Percentiles rank a stretch among this genome's conserved stretches.
Evolutionary conservation across 1,284 basidiomycete genomes (phyloP).

Genomic region (Somion occarium): DNA sequence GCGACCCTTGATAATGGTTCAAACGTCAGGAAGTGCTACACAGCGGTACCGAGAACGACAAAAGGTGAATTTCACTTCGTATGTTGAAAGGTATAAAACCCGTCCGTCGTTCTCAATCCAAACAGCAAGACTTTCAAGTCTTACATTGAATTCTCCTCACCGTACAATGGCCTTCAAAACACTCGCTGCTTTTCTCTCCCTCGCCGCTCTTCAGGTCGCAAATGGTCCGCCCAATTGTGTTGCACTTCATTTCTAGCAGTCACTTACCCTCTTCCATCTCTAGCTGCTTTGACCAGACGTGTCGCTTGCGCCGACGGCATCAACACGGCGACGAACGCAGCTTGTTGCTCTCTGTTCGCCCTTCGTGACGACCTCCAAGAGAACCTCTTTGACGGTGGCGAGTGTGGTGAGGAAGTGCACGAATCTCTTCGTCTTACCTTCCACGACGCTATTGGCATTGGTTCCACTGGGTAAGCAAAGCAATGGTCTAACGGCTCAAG

Average conservation of each 20-base stretch:
- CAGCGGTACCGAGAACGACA: no score
- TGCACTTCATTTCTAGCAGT: no score
- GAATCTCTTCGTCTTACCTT: no score
- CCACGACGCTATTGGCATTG: conserved; percentile 23
- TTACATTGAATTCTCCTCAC: no score
- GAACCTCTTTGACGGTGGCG: conserved; percentile 30
- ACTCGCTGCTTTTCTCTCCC: neutral
- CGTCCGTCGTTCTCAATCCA: no score
- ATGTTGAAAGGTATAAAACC: no score
- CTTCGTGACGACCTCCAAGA: conserved; percentile 32
- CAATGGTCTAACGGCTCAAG: no score
- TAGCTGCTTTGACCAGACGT: conserved; percentile 19
- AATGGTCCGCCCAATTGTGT: conserved; percentile 16
- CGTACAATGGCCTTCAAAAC: conserved; percentile 5
- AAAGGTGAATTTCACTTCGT: no score
- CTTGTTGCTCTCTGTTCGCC: conserved; percentile 35
- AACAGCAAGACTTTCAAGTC: no score
- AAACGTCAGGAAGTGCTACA: no score
- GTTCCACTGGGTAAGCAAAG: conserved; percentile 17
- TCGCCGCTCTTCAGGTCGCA: conserved; percentile 19
- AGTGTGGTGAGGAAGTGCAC: conserved; percentile 25
- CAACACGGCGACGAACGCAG: conserved; percentile 30
- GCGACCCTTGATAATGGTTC: no score
- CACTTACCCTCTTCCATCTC: no score
- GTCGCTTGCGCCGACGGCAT: conserved; percentile 20